Base-by-base conservation (phyloP, 176 grass and related monocot species). In the Phragmites australis region DNA sequence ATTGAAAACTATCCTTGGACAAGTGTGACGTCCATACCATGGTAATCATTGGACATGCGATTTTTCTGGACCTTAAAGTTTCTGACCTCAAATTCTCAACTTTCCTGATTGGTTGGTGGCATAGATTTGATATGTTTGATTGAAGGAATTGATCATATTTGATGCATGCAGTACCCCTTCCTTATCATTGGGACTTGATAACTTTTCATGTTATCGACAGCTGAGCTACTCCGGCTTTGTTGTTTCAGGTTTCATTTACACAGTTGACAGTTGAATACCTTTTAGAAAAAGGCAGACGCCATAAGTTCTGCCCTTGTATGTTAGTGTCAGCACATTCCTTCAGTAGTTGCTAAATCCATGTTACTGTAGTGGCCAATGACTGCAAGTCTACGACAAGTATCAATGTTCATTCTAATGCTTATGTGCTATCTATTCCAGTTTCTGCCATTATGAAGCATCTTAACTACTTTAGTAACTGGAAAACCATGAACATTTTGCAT, bases 121-220 rank as follows among this genome's bases (percentile, higher is more conserved):
- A 52, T 88, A 88, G 68, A 84, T 88, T 79, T 88, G 60, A 70
- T 88, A 82, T 67, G 68, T 52, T 27, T 75, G 68, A 62, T 42
- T 43, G 61, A 32, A 75, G 27, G 42, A 80, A 75, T 10, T 34
- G 52, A 27, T 57, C 44, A 67, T 78, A 13, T 70, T 69, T 34
- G 51, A 84, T 60, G 82, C 29, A 84, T 54, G 40, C 82, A 84
- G 19, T 68, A 58, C 26, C 61, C 81, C 40, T 65, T 48, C 13
- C 22, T 30, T 31, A 68, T 84, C 30, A 68, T 45, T 70, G 10
- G 7, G 56, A 50, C 9, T 49, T 51, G 41, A n/a, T 42, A 52
- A 22, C 29, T 77, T 78, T 46, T 50, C 64, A 52, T 42, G 63
- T 29, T 41, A 69, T 77, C 26, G 42, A 49, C n/a, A 39, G 72